Conservation (phyloP, 495 filamentous ascomycete genomes). For the Patellaria atrata region DNA sequence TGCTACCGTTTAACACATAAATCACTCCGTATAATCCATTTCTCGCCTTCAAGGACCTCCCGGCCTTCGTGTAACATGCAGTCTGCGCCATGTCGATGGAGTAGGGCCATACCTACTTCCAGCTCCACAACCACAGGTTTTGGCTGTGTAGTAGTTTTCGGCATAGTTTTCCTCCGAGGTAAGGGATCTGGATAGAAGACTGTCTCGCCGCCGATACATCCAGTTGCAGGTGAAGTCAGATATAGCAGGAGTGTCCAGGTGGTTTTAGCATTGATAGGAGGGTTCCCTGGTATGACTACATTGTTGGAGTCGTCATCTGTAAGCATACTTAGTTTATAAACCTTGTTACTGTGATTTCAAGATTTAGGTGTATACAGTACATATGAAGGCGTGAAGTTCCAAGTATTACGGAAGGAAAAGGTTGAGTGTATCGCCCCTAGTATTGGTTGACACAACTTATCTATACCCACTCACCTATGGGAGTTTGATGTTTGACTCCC, state of each 20-base stretch:
- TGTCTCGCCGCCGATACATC: conserved; percentile 71
- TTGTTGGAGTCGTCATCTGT: conserved; percentile 68
- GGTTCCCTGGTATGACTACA: conserved; percentile 38
- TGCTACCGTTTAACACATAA: conserved; percentile 56
- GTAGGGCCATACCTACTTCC: conserved; percentile 66
- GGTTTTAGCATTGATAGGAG: conserved; percentile 49
- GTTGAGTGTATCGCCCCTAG: too few species aligned
- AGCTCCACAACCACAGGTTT: conserved; percentile 46
- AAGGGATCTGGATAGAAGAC: conserved; percentile 73
- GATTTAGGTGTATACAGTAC: too few species aligned
- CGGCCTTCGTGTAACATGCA: conserved; percentile 84
- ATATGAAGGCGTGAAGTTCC: too few species aligned
- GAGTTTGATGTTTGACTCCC: too few species aligned
- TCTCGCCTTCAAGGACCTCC: conserved; percentile 68
- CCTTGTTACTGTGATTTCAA: too few species aligned
- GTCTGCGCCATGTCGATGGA: conserved; percentile 80
- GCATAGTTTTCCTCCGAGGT: conserved; percentile 26
- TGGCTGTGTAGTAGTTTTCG: conserved; percentile 36
- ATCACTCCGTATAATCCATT: conserved; percentile 87
- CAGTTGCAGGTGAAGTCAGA: conserved; percentile 52
- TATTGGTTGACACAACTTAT: too few species aligned
- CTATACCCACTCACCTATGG: too few species aligned
- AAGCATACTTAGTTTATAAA: too few species aligned
- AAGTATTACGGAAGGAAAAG: too few species aligned
- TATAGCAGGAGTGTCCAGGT: conserved; percentile 92